Percentiles rank a stretch among this genome's conserved stretches.
phyloP scores from a whole-genome alignment of 1,139 yeast genomes.

The Candida freyschussii region DNA sequence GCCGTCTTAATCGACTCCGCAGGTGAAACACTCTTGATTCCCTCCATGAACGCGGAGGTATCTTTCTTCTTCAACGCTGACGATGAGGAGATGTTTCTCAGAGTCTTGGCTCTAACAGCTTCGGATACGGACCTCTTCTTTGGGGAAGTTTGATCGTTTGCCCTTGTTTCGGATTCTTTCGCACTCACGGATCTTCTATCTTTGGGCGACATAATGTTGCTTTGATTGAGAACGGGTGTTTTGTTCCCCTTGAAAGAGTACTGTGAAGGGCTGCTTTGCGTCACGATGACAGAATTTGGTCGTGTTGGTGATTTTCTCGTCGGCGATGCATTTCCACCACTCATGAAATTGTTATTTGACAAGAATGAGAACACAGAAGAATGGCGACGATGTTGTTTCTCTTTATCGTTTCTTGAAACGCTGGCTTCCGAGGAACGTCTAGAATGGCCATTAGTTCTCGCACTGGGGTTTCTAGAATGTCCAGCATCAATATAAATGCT shows the following conservation, averaged over 20 bases:
- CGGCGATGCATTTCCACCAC: conserved; percentile 12
- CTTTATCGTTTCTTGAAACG: conserved; percentile 8
- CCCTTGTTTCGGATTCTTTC: conserved; percentile 26
- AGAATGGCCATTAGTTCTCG: conserved; percentile 11
- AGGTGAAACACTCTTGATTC: conserved; percentile 72
- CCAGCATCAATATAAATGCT: conserved; percentile 24
- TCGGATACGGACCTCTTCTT: conserved; percentile 41
- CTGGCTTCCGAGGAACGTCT: conserved; percentile 22
- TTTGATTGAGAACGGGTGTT: conserved; percentile 8
- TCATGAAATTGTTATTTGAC: conserved; percentile 20
- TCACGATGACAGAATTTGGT: conserved; percentile 13
- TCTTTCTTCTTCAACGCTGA: conserved; percentile 44
- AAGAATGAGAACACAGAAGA: conserved; percentile 45
- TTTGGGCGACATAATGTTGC: conserved; percentile 17
- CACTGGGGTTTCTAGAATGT: conserved; percentile 25
- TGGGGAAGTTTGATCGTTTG: conserved; percentile 7
- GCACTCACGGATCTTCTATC: conserved; percentile 37
- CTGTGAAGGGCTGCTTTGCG: conserved; percentile 11
- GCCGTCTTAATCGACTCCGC: conserved; percentile 75
- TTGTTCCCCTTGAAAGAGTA: conserved; percentile 4
- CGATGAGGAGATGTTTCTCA: conserved; percentile 26
- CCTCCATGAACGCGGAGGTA: conserved; percentile 93
- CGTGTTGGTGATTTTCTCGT: conserved; percentile 15
- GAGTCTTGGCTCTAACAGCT: conserved; percentile 45
- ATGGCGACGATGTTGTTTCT: conserved; percentile 32